Evolutionary conservation across 768 basidiomycete species (phyloP).

Genomic region (Tephrocybe sp.): DNA sequence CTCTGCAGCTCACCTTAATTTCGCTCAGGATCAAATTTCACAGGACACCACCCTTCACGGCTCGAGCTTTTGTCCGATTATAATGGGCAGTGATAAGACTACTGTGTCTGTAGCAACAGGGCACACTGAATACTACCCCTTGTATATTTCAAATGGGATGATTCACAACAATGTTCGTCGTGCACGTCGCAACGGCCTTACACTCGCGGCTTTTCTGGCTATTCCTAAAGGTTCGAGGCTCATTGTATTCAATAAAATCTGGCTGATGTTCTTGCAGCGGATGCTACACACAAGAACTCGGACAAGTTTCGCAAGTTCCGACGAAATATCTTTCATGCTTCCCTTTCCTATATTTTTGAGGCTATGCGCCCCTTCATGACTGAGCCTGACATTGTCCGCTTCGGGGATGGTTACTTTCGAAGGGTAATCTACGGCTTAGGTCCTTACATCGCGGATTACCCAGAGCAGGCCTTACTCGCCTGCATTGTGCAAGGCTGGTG

Average conservation of each 20-base stretch:
- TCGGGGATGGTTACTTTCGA: constrained; percentile 27
- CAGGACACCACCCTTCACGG: constrained; percentile 10
- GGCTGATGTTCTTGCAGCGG: constrained; percentile 5
- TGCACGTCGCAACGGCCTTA: constrained; percentile 15
- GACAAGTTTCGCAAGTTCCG: constrained; percentile 24
- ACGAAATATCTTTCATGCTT: constrained; percentile 27
- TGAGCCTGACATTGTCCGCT: constrained; percentile 21
- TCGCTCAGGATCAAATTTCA: constrained; percentile 6
- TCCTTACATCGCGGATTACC: constrained; percentile 35
- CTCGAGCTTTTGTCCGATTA: constrained; percentile 17
- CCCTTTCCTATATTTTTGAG: constrained; percentile 20
- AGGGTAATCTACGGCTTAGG: constrained; percentile 26
- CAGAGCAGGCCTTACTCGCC: constrained; percentile 29
- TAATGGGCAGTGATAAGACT: constrained; percentile 26
- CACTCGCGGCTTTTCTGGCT: constrained; percentile 15
- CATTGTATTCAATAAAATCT: background rate
- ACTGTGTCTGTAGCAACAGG: constrained; percentile 23
- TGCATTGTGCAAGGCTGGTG: constrained; percentile 21
- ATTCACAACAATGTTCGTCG: constrained; percentile 4
- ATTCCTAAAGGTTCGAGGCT: constrained; percentile 23
- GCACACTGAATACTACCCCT: constrained; percentile 10
- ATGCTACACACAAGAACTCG: constrained; percentile 11
- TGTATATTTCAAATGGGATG: constrained; percentile 10
- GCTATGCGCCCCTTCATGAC: constrained; percentile 25
- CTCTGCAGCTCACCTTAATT: constrained; percentile 6